Evolutionary conservation across 495 filamentous ascomycete genomes (phyloP).

Genomic region (Penicillium pancosmium): DNA sequence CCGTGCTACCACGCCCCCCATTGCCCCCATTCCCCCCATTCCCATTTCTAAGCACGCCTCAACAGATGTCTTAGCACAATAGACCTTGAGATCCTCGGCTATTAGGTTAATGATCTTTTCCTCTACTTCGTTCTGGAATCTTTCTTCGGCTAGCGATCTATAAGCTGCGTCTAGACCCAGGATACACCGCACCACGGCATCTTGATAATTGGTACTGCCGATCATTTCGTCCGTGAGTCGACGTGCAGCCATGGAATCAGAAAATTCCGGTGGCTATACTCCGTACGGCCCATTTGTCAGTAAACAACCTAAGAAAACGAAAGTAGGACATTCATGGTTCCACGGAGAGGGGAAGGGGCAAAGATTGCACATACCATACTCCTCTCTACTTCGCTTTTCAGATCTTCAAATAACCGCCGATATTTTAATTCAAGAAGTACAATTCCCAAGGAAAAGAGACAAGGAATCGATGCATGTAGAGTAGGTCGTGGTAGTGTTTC

Average conservation of each 20-base stretch:
- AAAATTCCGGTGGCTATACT: not conserved
- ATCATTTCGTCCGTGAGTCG: not conserved
- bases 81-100: conserved; percentile 4
- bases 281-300: not conserved
- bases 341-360: not conserved
- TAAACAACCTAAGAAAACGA: not conserved
- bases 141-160: conserved; percentile 3
- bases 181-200: not conserved
- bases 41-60: conserved; percentile 3
- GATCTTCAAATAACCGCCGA: conserved; percentile 3
- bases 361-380: not conserved
- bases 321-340: not conserved
- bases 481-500: not conserved
- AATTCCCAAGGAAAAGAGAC: not conserved
- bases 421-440: not conserved
- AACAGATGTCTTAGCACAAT: conserved; percentile 6
- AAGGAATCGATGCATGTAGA: not conserved
- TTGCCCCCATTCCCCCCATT: not conserved
- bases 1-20: not conserved
- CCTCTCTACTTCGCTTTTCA: conserved; percentile 2
- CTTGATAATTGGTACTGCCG: conserved; percentile 1
- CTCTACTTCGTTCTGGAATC: conserved; percentile 1
- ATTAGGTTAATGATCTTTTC: conserved; percentile 1
- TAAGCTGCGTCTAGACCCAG: conserved; percentile 2
- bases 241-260: not conserved